Evolutionary conservation across 805 yeast genomes (phyloP), one percentile per base, ranked within the genome.

Genomic region (Myxozyma melibiosi): DNA sequence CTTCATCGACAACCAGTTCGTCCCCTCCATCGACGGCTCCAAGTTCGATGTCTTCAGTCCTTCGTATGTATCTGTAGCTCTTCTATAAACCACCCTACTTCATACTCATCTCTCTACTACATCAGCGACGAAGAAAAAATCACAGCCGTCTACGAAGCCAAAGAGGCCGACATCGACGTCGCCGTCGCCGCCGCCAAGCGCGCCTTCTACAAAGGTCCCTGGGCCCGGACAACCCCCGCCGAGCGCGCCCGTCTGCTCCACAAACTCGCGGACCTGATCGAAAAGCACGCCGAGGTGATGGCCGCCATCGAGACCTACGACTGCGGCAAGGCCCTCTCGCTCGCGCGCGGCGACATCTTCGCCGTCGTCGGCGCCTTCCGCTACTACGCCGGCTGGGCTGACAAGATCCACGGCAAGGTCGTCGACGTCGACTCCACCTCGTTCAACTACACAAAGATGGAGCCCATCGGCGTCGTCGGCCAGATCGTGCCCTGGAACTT

Each of bases 401-500:
- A 90, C 76, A 90, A 91, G 78, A 75, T 88, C 64, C 80, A 78
- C 65, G 97, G 96, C 67, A 79, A 83, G 64, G 73, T 84, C 57
- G 80, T 88, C 57, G 88, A 88, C 72, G 84, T 95, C 48, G 92
- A 90, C 62, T 72, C 75, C 56, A 76, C 83, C 49, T 88, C 88
- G 73, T 83, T 90, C 72, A 82, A 82, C 61, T 89, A 85, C 76
- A 85, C 92, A 64, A 83, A 84, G 73, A 86, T 86, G 74, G 96
- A 90, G 75, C 96, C 97, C 58, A 77, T 88, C 68, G 97, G 97
- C 71, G 97, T 91, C 45, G 89, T 95, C 73, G 97, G 96, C 58
- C 96, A 89, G 74, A 88, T 91, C 70, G 90, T 91, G 65, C 97
- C 97, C 66, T 91, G 97, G 97, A 91, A 91, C 78, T 91, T 90